phyloP scores from a whole-genome alignment of 2,329 filamentous ascomycete species.

The Cladophialophora exuberans region DNA sequence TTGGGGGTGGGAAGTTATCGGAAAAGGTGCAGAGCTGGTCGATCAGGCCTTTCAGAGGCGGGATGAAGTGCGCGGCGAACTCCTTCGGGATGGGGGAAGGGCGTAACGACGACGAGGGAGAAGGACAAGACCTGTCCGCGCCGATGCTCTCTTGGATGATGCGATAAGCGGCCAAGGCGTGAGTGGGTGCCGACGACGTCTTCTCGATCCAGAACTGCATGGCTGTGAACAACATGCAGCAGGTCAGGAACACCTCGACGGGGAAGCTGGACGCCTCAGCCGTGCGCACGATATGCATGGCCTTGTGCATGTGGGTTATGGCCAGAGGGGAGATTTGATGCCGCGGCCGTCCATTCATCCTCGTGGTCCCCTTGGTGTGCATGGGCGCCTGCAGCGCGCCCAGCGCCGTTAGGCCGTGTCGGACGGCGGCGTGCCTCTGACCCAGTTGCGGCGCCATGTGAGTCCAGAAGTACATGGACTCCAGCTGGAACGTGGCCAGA shows the following conservation, averaged over 20 bases:
- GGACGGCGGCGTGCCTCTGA: constrained; percentile 8
- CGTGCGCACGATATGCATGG: constrained; percentile 11
- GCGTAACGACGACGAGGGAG: no score
- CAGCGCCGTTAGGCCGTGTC: constrained; percentile 14
- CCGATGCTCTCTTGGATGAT: constrained; percentile 11
- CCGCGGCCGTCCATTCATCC: neutral
- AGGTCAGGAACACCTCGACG: constrained; percentile 13
- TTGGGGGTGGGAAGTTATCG: constrained; percentile 14
- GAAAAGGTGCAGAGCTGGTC: constrained; percentile 14
- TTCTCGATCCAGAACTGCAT: constrained; percentile 18
- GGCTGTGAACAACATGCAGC: constrained; percentile 18
- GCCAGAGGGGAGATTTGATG: constrained; percentile 5
- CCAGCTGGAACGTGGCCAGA: constrained; percentile 11
- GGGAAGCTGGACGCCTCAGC: constrained; percentile 7
- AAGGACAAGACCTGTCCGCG: no score
- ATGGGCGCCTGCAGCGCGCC: constrained; percentile 13
- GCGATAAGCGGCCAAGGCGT: constrained; percentile 15
- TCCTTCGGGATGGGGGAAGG: neutral
- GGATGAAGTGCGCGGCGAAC: neutral
- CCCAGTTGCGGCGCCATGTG: constrained; percentile 14
- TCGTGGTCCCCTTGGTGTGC: constrained; percentile 1
- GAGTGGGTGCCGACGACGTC: constrained; percentile 6
- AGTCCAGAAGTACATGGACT: constrained; percentile 15
- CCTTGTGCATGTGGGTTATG: constrained; percentile 12
- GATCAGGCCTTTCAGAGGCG: constrained; percentile 11